Evolutionary conservation across 192 early-diverging fungal species (phyloP).

Genomic region (Tieghemiomyces parasiticus): DNA sequence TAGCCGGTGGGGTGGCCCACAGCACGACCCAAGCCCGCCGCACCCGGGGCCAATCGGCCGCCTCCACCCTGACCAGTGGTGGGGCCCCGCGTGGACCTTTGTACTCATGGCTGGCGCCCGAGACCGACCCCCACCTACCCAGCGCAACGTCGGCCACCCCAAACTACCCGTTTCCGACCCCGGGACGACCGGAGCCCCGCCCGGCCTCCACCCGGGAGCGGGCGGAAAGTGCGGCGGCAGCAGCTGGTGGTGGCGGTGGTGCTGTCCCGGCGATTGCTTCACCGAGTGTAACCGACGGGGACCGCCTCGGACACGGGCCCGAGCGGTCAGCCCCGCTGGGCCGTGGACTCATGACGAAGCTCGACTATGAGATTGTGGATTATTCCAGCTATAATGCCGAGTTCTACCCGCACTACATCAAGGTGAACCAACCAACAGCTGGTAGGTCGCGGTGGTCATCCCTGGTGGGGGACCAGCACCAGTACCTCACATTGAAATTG

Average conservation of each 20-base stretch:
- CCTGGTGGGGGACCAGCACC: constrained; percentile 72
- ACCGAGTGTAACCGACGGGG: too few relatives aligned
- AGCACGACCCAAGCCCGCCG: background rate
- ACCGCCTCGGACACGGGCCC: background rate
- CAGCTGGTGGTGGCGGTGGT: too few relatives aligned
- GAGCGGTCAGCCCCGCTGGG: background rate
- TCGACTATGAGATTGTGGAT: constrained; percentile 4
- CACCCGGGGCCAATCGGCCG: background rate
- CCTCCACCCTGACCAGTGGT: background rate
- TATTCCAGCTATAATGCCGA: constrained; percentile 8
- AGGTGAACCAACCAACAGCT: constrained; percentile 8
- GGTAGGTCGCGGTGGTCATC: constrained; percentile 72
- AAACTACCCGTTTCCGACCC: background rate
- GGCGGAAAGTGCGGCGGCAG: too few relatives aligned
- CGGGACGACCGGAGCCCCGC: background rate
- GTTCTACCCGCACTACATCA: constrained; percentile 11
- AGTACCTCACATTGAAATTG: constrained; percentile 85
- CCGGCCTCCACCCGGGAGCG: too few relatives aligned
- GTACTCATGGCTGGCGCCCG: background rate
- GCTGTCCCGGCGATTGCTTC: too few relatives aligned
- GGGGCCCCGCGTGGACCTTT: too few relatives aligned
- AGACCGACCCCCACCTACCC: background rate
- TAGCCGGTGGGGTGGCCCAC: too few relatives aligned
- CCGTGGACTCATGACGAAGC: background rate
- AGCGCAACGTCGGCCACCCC: too few relatives aligned